Conservation (phyloP, 1,284 basidiomycete genomes). For the Austroboletus olivaceoglutinosus region DNA sequence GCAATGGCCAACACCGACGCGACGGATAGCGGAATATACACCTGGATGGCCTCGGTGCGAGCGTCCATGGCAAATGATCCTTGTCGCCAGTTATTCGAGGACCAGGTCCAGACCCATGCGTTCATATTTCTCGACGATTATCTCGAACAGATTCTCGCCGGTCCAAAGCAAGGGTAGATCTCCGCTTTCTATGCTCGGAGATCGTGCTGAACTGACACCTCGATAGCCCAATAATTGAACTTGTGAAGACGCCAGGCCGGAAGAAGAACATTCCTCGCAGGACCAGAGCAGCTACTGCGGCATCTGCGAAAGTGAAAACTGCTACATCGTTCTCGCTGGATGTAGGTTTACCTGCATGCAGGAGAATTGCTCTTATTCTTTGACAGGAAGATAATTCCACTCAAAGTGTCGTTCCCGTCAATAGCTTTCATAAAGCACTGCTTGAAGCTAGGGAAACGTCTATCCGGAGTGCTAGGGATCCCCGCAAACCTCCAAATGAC, state of each 20-base stretch:
- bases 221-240: constrained; percentile 65
- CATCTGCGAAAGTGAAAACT: constrained; percentile 46
- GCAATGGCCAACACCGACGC: constrained; percentile 15
- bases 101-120: constrained; percentile 70
- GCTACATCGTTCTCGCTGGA: constrained; percentile 43
- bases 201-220: constrained; percentile 1
- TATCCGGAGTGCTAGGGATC: constrained; percentile 3
- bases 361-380: constrained; percentile 2
- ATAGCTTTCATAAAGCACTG: constrained; percentile 51
- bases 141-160: constrained; percentile 65
- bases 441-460: constrained; percentile 39
- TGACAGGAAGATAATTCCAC: constrained; percentile 33
- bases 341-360: constrained; percentile 34
- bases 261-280: constrained; percentile 56
- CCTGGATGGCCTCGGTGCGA: constrained; percentile 68
- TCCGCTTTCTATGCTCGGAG: background rate
- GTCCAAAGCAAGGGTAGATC: constrained; percentile 59
- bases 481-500: background rate
- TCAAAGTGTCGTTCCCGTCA: constrained; percentile 46
- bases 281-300: constrained; percentile 42
- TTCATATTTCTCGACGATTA: constrained; percentile 78
- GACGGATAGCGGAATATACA: constrained; percentile 38
- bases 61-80: constrained; percentile 69
- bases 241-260: constrained; percentile 80
- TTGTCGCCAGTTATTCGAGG: constrained; percentile 63